A percentile compares a stretch with the other conserved stretches of the same genome.
phyloP scores from a whole-genome alignment of 176 grass and related monocot genomes.

The Ensete glaucum region DNA sequence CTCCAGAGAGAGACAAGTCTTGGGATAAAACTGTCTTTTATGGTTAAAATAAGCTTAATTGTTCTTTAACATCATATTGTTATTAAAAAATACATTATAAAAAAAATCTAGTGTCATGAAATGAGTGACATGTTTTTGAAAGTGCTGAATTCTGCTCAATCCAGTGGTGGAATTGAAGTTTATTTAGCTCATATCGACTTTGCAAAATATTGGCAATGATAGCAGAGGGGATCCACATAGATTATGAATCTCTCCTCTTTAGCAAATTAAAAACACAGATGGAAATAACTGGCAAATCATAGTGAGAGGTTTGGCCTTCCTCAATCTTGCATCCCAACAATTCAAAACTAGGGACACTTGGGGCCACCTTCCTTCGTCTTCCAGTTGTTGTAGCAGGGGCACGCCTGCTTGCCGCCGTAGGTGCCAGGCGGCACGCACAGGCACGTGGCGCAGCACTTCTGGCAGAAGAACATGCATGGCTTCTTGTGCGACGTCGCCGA shows the following conservation, averaged over 20 bases:
- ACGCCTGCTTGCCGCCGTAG: conserved; percentile 13
- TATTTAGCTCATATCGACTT: not conserved
- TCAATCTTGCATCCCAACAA: too few species aligned
- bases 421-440: conserved; percentile 20
- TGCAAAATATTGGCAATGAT: not conserved
- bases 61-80: too few species aligned
- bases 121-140: too few species aligned
- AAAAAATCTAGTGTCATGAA: too few species aligned
- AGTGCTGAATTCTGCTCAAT: too few species aligned
- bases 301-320: not conserved
- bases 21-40: too few species aligned
- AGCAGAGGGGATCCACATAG: conserved; percentile 10
- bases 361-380: conserved; percentile 18
- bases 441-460: conserved; percentile 15
- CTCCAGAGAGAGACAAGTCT: too few species aligned
- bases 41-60: too few species aligned
- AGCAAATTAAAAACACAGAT: not conserved
- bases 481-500: conserved; percentile 24
- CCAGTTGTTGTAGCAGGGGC: conserved; percentile 25
- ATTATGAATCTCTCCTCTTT: conserved; percentile 8
- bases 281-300: not conserved
- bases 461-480: conserved; percentile 20
- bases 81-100: too few species aligned
- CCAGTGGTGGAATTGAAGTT: not conserved
- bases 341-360: conserved; percentile 6